phyloP scores from a whole-genome alignment of 495 filamentous ascomycete species.

The Penicillium samsonianum region DNA sequence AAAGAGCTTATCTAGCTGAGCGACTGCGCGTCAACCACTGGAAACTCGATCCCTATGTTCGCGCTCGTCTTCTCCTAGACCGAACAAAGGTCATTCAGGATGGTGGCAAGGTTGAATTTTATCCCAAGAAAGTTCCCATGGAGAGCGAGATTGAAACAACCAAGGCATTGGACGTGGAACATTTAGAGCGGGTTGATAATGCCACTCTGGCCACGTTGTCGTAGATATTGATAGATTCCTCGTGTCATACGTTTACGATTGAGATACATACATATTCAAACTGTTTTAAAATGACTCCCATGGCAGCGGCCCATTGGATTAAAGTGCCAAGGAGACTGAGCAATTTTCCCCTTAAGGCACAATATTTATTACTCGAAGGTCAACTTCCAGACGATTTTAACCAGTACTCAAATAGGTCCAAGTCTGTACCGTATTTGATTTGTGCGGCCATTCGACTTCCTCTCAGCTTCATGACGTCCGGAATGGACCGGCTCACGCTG shows the following conservation, averaged over 20 bases:
- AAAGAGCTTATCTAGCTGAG: constrained; percentile 61
- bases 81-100: constrained; percentile 64
- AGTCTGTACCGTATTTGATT: no score
- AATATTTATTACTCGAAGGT: no score
- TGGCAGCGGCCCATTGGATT: no score
- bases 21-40: constrained; percentile 77
- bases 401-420: no score
- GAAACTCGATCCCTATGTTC: constrained; percentile 71
- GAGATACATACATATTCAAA: neutral
- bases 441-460: no score
- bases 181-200: constrained; percentile 28
- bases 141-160: constrained; percentile 15
- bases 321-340: no score
- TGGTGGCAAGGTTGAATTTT: constrained; percentile 66
- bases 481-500: no score
- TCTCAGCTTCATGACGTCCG: no score
- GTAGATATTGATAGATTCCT: constrained; percentile 1
- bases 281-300: no score
- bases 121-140: constrained; percentile 41
- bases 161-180: constrained; percentile 33
- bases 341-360: no score
- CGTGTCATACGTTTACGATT: neutral
- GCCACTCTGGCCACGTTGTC: constrained; percentile 9
- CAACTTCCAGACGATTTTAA: no score
- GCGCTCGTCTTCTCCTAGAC: constrained; percentile 72